Evolutionary conservation across 768 basidiomycete species (phyloP), one percentile per base, ranked within the genome.

Genomic region (Russula olivacea): DNA sequence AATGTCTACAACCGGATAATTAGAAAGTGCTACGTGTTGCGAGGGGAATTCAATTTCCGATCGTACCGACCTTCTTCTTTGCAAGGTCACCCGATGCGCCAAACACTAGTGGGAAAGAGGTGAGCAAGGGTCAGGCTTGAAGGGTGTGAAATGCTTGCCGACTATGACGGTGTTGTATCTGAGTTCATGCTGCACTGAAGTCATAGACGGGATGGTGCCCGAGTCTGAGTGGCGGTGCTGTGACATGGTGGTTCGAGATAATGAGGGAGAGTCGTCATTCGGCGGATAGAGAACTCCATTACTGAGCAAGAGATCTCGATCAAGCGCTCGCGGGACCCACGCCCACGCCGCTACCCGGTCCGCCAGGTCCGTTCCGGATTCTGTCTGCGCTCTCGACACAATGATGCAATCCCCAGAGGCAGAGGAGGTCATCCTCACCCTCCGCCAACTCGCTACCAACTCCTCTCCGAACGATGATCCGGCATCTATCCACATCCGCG

Each of bases 21-120:
- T 54, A 67, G 34, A 30, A 34, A 53, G 0, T 51, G 49, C 21
- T 58, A 57, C 1, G 32, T 21, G 9, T 21, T n/a, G n/a, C n/a
- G 25, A 10, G 48, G 9, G 17, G 11, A 28, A 30, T n/a, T 1
- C 14, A n/a, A n/a, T 28, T 25, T 28, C 55, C 54, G 55, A 51
- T 48, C 36, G 47, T 56, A 59, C 72, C 53, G 54, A 85, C 94
- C 84, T 99, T 99, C 80, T 99, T 99, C 88, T 97, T 96, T 66
- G 96, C 96, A 51, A 99, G 81, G 80, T 99, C 96, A 45, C 96
- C 96, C 60, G 93, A 95, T 3, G 96, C 96, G 61, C 96, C 96
- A 64, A 95, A 84, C 58, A 98, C 95, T 93, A 72, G 11, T 59
- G 43, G 7, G 50, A 12, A 1, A 41, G 41, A 53, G 43, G 58